Evolutionary conservation across 352 stramenopile genomes (phyloP).

Genomic region (Phytophthora macrochlamydospora): DNA sequence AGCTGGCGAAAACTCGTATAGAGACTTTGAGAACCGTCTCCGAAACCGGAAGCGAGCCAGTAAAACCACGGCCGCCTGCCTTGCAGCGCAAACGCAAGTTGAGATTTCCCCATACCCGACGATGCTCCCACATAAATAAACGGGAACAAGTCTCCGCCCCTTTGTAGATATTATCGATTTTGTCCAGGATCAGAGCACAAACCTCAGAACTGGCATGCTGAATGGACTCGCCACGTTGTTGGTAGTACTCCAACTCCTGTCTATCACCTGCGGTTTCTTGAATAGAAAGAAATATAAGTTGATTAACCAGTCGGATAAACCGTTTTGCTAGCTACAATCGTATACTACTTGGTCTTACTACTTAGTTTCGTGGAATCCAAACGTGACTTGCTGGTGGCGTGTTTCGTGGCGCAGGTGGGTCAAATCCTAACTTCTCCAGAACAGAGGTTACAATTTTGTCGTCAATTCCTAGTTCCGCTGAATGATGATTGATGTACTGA

Average conservation of each 20-base stretch:
- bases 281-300: no score
- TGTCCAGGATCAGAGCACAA: conserved; percentile 4
- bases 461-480: no score
- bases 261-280: background rate
- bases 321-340: no score
- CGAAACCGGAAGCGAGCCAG: background rate
- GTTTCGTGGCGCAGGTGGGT: no score
- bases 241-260: conserved; percentile 1
- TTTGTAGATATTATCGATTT: conserved; percentile 4
- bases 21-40: background rate
- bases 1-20: background rate
- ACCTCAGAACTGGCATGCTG: background rate
- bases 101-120: background rate
- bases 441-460: no score
- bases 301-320: no score
- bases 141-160: background rate
- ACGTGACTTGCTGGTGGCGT: no score
- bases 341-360: no score
- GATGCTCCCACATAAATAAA: background rate
- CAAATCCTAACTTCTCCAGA: no score
- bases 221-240: background rate
- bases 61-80: background rate
- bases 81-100: background rate
- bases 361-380: no score
- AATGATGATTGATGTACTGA: no score